Evolutionary conservation across 2,329 filamentous ascomycete genomes (phyloP).

Genomic region (Aspergillus vadensis): DNA sequence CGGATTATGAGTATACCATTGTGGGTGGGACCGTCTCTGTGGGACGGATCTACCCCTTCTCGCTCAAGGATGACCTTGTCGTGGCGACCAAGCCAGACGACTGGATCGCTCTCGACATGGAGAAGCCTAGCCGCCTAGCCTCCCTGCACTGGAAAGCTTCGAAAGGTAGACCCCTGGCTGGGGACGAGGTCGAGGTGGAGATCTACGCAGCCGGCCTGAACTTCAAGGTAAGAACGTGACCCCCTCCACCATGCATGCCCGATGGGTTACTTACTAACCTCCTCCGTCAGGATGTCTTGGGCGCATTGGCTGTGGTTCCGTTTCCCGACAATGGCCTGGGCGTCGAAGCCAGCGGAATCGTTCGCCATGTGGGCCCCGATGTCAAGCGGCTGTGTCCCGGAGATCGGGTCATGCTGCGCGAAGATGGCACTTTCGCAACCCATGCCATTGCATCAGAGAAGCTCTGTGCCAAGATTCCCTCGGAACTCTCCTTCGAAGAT

Average conservation of each 20-base stretch:
- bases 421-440: not conserved
- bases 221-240: not conserved
- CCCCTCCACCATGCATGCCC: not conserved
- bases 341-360: slow-evolving; percentile 25
- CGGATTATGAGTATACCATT: slow-evolving; percentile 25
- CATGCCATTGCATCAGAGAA: slow-evolving; percentile 1
- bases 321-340: slow-evolving; percentile 16
- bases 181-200: slow-evolving; percentile 27
- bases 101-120: slow-evolving; percentile 16
- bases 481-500: slow-evolving; percentile 6
- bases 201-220: slow-evolving; percentile 8
- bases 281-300: slow-evolving; percentile 1
- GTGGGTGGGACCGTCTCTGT: slow-evolving; percentile 16
- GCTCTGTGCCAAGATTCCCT: slow-evolving; percentile 10
- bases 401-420: slow-evolving; percentile 24
- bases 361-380: slow-evolving; percentile 21
- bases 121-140: slow-evolving; percentile 23
- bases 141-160: slow-evolving; percentile 25
- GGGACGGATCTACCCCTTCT: slow-evolving; percentile 15
- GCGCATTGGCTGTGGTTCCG: not conserved
- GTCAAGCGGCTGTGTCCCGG: slow-evolving; percentile 25
- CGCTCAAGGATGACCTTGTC: not conserved
- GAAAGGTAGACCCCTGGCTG: slow-evolving; percentile 2
- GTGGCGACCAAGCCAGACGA: not conserved
- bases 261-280: not conserved